phyloP scores from a whole-genome alignment of 2,329 filamentous ascomycete species.

The Botrytis cinerea region DNA sequence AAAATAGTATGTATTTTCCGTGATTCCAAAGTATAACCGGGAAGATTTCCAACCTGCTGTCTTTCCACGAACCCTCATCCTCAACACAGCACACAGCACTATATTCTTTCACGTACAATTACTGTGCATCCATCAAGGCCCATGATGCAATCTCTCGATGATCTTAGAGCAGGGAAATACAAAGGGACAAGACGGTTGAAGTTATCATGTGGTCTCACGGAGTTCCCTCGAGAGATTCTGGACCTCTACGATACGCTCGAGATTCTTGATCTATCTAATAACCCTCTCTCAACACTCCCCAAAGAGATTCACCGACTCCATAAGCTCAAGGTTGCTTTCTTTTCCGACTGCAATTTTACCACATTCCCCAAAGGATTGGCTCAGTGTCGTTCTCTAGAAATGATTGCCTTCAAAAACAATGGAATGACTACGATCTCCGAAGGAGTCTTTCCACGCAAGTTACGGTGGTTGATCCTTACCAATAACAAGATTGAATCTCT shows the following conservation, averaged over 20 bases:
- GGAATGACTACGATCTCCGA: constrained; percentile 48
- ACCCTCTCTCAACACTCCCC: constrained; percentile 46
- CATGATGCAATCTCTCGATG: constrained; percentile 34
- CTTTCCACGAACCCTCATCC: background rate
- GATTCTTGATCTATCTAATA: constrained; percentile 52
- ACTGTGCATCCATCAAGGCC: background rate
- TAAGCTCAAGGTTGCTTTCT: constrained; percentile 50
- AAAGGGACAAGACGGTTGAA: constrained; percentile 38
- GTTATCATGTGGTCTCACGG: constrained; percentile 33
- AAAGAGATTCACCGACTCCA: constrained; percentile 45
- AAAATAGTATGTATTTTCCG: background rate
- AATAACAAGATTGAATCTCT: constrained; percentile 47
- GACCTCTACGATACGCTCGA: constrained; percentile 47
- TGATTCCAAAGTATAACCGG: background rate
- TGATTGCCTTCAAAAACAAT: constrained; percentile 52
- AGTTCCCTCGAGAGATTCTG: constrained; percentile 47
- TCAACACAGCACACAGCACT: background rate
- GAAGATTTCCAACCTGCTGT: background rate
- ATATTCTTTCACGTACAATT: background rate
- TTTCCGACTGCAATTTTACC: constrained; percentile 50
- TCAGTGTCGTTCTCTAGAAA: constrained; percentile 49
- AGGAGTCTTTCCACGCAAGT: constrained; percentile 45
- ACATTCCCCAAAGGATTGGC: constrained; percentile 48
- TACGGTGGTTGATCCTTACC: constrained; percentile 53
- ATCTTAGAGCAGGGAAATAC: constrained; percentile 34